phyloP scores from a whole-genome alignment of 495 filamentous ascomycete genomes.

The Neurospora sp. region DNA sequence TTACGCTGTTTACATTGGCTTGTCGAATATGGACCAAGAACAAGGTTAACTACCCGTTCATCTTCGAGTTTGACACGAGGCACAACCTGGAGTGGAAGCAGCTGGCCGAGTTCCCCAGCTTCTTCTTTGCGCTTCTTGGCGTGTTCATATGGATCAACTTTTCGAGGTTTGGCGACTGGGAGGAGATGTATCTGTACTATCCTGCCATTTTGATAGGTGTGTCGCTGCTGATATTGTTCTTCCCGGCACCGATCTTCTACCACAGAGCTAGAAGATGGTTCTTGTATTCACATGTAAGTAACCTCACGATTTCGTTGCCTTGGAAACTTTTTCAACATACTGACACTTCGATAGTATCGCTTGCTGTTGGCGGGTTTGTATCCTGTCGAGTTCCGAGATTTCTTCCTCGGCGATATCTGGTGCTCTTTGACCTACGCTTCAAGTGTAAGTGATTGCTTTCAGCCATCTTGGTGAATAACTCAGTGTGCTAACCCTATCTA shows the following conservation, averaged over 20 bases:
- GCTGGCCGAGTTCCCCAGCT: constrained; percentile 70
- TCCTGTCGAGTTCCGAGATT: constrained; percentile 93
- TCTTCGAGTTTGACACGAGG: constrained; percentile 89
- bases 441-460: constrained; percentile 50
- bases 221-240: constrained; percentile 55
- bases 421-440: constrained; percentile 88
- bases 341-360: constrained; percentile 56
- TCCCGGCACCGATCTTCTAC: constrained; percentile 66
- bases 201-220: constrained; percentile 72
- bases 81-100: constrained; percentile 83
- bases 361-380: constrained; percentile 76
- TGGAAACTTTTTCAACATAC: not conserved
- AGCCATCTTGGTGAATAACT: not conserved
- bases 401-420: constrained; percentile 95
- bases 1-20: constrained; percentile 66
- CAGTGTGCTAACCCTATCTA: constrained; percentile 10
- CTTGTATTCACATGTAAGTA: constrained; percentile 68
- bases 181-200: constrained; percentile 73
- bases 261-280: constrained; percentile 74
- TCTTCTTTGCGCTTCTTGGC: constrained; percentile 69
- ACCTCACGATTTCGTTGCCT: not conserved
- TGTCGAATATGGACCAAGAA: constrained; percentile 70
- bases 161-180: constrained; percentile 43
- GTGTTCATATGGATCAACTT: constrained; percentile 86
- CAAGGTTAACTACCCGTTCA: constrained; percentile 91